Percentiles rank a stretch among this genome's conserved stretches.
Conservation (phyloP, 1,284 basidiomycete genomes). For the Tylopilus sp. region DNA sequence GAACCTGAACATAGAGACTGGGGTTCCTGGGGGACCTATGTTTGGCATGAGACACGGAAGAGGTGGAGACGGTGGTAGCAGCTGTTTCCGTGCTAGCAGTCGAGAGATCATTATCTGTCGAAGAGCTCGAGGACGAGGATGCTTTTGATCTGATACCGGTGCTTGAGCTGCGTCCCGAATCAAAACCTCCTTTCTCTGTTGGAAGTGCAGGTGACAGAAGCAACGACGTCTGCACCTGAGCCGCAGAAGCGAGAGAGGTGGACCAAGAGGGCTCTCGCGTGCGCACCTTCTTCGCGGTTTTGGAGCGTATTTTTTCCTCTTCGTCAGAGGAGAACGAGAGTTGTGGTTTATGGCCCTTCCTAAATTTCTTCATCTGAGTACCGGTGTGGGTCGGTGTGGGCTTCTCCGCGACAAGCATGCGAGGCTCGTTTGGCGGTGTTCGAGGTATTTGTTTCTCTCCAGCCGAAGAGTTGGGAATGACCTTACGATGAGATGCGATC, state of each 20-base stretch:
- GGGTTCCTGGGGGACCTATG: conserved; percentile 17
- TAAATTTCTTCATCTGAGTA: conserved; percentile 22
- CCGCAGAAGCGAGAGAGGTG: conserved; percentile 3
- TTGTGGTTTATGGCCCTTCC: conserved; percentile 34
- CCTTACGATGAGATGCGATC: conserved; percentile 6
- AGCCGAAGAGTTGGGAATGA: neutral
- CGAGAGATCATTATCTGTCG: conserved; percentile 36
- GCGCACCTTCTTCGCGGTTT: conserved; percentile 62
- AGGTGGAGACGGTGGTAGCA: conserved; percentile 31
- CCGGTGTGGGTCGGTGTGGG: conserved; percentile 23
- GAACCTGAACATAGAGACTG: conserved; percentile 15
- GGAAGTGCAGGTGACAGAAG: conserved; percentile 26
- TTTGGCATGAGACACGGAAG: conserved; percentile 25
- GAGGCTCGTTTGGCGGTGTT: conserved; percentile 28
- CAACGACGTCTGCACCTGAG: conserved; percentile 16
- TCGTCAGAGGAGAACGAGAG: conserved; percentile 68
- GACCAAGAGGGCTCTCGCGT: conserved; percentile 36
- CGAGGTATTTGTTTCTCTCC: conserved; percentile 16
- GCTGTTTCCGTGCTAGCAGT: conserved; percentile 37
- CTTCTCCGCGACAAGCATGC: conserved; percentile 15
- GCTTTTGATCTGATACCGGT: conserved; percentile 22
- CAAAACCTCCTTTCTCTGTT: conserved; percentile 12
- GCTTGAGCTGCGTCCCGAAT: conserved; percentile 19
- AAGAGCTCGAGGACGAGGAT: conserved; percentile 32
- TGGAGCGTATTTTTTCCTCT: conserved; percentile 64